Base-by-base conservation (phyloP, 495 filamentous ascomycete species). In the Xylaria sp. region DNA sequence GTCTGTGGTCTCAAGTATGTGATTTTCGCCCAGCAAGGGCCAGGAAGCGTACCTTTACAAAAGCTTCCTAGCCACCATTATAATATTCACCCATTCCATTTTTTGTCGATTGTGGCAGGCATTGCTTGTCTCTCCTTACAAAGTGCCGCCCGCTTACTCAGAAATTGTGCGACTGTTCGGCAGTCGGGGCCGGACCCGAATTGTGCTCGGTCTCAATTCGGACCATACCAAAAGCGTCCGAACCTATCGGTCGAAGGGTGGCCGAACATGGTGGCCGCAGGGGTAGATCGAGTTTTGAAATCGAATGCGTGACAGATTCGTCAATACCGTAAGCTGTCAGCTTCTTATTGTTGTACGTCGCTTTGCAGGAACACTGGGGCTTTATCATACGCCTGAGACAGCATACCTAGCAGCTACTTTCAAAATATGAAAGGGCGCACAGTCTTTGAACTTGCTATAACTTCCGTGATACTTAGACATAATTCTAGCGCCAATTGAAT, bases 151-250 rank as follows among this genome's bases (percentile, higher is more conserved):
- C 24, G 63, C 63, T 66, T 66, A 66, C 63, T 66, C 63, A 40
- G 31, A 52, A n/a, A 40, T 26, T 40, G 31, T 15, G 41, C 11
- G 62, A 12, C 46, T 33, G 63, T 19, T 66, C 63, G 63, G 63
- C 11, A 40, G 63, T 66, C 63, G 63, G 63, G 63, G 44, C 63
- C 63, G 63, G 44, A 41, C 63, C 63, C 63, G 63, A 66, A 66
- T 24, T 14, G 14, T 21, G 63, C 46, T 66, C 63, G 63, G 44
- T 19, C n/a, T 3, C 46, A 53, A 17, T 21, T 53, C 41, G 61
- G 31, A 24, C 63, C 44, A 52, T 46, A 53, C 44, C 63, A 37
- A 66, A 66, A 52, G 44, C 63, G 46, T 40, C 63, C 63, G 46
- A 41, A 17, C 26, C 11, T 46, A 33, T 46, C 63, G 63, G 63